Base-by-base conservation (phyloP, 2,329 filamentous ascomycete genomes). In the Aspergillus eucalypticola region DNA sequence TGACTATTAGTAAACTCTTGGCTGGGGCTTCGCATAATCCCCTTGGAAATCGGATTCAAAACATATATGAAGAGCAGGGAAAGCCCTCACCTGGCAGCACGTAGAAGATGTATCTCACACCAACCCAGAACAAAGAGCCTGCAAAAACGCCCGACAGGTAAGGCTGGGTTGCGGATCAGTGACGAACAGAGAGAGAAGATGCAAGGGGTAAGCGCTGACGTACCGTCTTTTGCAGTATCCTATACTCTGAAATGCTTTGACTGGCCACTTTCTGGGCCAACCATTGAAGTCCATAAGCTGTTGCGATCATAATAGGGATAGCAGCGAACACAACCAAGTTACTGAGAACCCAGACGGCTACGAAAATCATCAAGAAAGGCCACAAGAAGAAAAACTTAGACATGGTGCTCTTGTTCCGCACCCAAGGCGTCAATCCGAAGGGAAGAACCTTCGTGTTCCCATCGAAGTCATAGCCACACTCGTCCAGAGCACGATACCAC, bases 71-170 rank as follows among this genome's bases (percentile, higher is more conserved):
- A 35, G 11, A 35, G 32, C 32, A 35, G 32, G 32, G 32, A 5
- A 46, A 25, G 53, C 69, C 69, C 85, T 75, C 79, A 90, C 89
- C 82, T 64, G 89, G 90, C 53, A 96, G 78, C 42, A 98, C 82
- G 11, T 85, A 84, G 21, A 88, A 85, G 41, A 94, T 66, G 86
- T 91, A 99, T 66, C 89, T 86, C 39, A 91, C 70, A 27, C 88
- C 90, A 3, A 92, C 86, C 81, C 91, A 88, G 71, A 96, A 96
- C 17, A 97, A 77, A 0, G 93, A 90, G 2, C 83, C 93, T 0
- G 92, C 89, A 78, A 99, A 99, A 63, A 99, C 93, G 59, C 95
- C 95, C 0, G 95, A 89, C 67, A 99, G 82, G 84, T 93, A 98
- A 11, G 95, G 94, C 89, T 93, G 58, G 29, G 32, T 71, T 59